Base-by-base conservation (phyloP, 1,284 basidiomycete species). In the Tilletia horrida region DNA sequence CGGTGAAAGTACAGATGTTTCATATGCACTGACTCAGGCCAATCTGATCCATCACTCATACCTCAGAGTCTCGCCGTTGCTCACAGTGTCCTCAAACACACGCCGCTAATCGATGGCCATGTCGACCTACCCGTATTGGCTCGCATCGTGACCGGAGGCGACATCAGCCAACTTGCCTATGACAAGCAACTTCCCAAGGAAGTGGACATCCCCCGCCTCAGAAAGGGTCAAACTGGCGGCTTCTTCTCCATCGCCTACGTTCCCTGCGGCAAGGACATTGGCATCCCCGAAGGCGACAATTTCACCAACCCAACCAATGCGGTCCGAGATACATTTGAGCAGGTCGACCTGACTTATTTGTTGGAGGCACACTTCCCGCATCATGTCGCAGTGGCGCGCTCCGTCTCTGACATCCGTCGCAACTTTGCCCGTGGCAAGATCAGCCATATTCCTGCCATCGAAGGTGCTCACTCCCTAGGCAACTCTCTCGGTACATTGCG, bases 181-280 rank as follows among this genome's bases (percentile, higher is more conserved):
- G 72, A 73, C 29, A 65, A 67, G 21, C 0, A 68, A 43, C 52
- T 73, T 55, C 35, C 72, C 72, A 0, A 72, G 61, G 70, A 75
- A 6, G 73, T 73, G 62, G 73, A 75, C 65, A 69, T 75, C 40
- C 73, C 73, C 1, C 59, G 73, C 1, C 48, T 75, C 52, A 25
- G 73, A 9, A 61, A 31, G 16, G 72, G 72, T 45, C 66, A 64
- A 48, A 59, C 70, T 31, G 72, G 73, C 14, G 72, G 73, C 27
- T 75, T 73, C 68, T 73, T 75, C 62, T 73, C 72, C 69, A 69
- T 67, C n/a, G 69, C 70, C 11, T 75, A 69, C 44, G 72, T 72
- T n/a, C 65, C 62, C 18, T 75, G 73, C 45, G 71, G 70, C 1
- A 67, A 70, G 21, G 23, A 67, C 1, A 43, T 63, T 9, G 63